A percentile compares a stretch with the other conserved stretches of the same genome.
Evolutionary conservation across 2,329 filamentous ascomycete species (phyloP).

Genomic region (Penicillium sp.): DNA sequence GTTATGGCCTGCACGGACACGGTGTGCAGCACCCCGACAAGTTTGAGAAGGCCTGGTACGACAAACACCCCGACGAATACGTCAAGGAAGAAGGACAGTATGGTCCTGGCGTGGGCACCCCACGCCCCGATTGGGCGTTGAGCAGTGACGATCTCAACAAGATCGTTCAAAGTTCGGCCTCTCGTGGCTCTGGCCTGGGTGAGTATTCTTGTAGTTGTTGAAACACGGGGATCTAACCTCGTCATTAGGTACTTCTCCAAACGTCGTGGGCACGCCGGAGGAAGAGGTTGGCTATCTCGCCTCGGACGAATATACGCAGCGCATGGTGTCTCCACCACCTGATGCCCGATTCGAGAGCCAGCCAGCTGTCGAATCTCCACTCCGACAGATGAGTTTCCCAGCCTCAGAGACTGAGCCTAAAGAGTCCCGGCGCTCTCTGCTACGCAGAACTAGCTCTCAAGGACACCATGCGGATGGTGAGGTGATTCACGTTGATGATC

Average conservation of each 20-base stretch:
- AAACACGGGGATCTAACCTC: conserved; percentile 12
- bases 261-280: conserved; percentile 71
- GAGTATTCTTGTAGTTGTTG: conserved; percentile 26
- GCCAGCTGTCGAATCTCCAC: conserved; percentile 51
- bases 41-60: conserved; percentile 87
- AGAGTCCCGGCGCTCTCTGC: conserved; percentile 7
- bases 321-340: conserved; percentile 65
- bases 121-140: conserved; percentile 73
- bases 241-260: conserved; percentile 60
- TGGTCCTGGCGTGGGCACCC: conserved; percentile 56
- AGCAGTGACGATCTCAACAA: conserved; percentile 87
- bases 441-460: conserved; percentile 15
- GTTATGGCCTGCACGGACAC: conserved; percentile 90
- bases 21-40: conserved; percentile 72
- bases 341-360: conserved; percentile 44
- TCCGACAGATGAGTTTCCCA: conserved; percentile 52
- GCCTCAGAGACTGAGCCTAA: conserved; percentile 46
- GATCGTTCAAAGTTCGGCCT: conserved; percentile 71
- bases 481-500: conserved; percentile 76
- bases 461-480: conserved; percentile 22
- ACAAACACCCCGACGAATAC: conserved; percentile 80
- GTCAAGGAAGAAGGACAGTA: conserved; percentile 70
- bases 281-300: conserved; percentile 90
- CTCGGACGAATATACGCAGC: conserved; percentile 76
- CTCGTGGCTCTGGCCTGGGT: conserved; percentile 53